Percentiles rank a stretch among this genome's conserved stretches.
These are phyloP conservation scores for Breviolum minutum DNA, from an alignment of 73 alveolate species.

Conservation along the genomic window DNA sequence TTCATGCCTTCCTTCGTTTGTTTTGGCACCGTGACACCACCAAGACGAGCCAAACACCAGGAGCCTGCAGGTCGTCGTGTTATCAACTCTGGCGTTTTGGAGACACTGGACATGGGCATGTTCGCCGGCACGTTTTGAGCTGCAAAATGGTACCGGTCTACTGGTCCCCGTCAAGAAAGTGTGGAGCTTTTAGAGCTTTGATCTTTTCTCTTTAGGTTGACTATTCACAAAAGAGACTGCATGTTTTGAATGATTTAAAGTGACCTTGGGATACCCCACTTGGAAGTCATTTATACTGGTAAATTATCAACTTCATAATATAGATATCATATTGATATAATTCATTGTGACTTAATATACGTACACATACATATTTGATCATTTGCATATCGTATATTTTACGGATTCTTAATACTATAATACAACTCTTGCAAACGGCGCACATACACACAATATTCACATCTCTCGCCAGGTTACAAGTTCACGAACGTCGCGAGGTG, in stretches of 20 bases:
- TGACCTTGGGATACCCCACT: too few species aligned
- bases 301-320: too few species aligned
- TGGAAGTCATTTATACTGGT: too few species aligned
- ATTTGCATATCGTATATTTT: background rate
- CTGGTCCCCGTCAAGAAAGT: background rate
- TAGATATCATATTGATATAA: too few species aligned
- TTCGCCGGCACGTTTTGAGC: background rate
- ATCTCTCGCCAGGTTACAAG: conserved; percentile 49
- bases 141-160: background rate
- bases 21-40: too few species aligned
- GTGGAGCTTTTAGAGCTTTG: background rate
- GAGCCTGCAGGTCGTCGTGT: conserved; percentile 65
- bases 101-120: conserved; percentile 91
- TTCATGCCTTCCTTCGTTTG: background rate
- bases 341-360: background rate
- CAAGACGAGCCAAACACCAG: background rate
- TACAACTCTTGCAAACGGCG: too few species aligned
- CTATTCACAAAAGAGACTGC: background rate
- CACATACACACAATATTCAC: too few species aligned
- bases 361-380: background rate
- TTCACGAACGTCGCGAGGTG: conserved; percentile 82
- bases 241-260: too few species aligned
- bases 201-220: background rate
- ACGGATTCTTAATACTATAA: too few species aligned
- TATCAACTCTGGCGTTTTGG: conserved; percentile 71